Conservation (phyloP, 768 basidiomycete genomes). For the Boletus rubroflammeus region DNA sequence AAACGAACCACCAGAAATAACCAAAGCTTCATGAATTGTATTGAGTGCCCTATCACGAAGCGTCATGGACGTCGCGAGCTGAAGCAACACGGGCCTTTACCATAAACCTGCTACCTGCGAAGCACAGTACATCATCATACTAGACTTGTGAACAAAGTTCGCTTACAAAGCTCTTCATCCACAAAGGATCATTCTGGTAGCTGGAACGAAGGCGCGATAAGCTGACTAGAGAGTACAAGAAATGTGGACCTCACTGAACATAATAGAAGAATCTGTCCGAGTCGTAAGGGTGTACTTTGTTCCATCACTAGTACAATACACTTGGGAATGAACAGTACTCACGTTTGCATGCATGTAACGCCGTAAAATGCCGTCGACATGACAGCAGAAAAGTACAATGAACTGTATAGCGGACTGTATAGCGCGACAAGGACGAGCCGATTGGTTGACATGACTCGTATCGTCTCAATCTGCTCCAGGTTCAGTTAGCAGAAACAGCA, state of each 20-base stretch:
- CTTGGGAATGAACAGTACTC: too few relatives aligned
- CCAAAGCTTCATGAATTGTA: conserved; percentile 11
- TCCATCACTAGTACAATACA: too few relatives aligned
- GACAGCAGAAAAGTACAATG: conserved; percentile 3
- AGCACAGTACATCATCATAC: neutral
- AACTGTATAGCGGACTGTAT: neutral
- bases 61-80: neutral
- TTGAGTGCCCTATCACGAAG: neutral
- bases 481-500: too few relatives aligned
- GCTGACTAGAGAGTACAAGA: neutral
- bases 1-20: conserved; percentile 10
- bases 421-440: too few relatives aligned
- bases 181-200: conserved; percentile 4
- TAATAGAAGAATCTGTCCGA: conserved; percentile 8
- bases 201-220: neutral
- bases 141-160: neutral
- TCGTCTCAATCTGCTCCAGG: too few relatives aligned
- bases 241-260: neutral
- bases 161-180: conserved; percentile 9
- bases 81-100: neutral
- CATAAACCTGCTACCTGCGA: conserved; percentile 10
- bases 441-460: too few relatives aligned
- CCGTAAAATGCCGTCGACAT: conserved; percentile 3
- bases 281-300: neutral
- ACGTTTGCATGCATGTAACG: too few relatives aligned